phyloP scores from a whole-genome alignment of 805 yeast species.

The Teunomyces tritomae region DNA sequence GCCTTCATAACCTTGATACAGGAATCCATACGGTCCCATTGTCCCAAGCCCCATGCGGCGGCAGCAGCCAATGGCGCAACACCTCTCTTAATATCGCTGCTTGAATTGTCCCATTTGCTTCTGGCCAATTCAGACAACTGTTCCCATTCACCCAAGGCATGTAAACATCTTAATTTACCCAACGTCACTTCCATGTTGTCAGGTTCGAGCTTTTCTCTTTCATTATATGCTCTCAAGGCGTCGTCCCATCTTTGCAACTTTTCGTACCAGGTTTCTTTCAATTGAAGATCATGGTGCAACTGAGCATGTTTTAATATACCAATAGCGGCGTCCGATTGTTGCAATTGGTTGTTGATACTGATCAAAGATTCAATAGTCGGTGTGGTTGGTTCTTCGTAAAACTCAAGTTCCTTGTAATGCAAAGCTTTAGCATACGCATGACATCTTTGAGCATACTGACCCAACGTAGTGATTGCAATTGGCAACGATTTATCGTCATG shows the following conservation, averaged over 20 bases:
- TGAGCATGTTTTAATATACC: conserved; percentile 95
- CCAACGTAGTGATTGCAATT: conserved; percentile 82
- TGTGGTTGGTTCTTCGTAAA: conserved; percentile 88
- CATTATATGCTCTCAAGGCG: conserved; percentile 86
- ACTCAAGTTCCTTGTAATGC: conserved; percentile 93
- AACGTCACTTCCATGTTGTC: conserved; percentile 83
- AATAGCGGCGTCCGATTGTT: conserved; percentile 96
- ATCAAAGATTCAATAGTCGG: conserved; percentile 90
- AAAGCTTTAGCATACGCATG: conserved; percentile 98
- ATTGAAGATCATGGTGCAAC: conserved; percentile 81
- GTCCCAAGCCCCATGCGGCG: conserved; percentile 97
- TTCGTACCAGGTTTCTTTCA: conserved; percentile 97
- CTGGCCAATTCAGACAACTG: conserved; percentile 80
- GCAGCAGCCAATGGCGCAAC: conserved; percentile 98
- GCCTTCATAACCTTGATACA: conserved; percentile 86
- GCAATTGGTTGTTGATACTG: conserved; percentile 88
- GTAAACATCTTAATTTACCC: conserved; percentile 98
- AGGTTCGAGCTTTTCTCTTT: conserved; percentile 61
- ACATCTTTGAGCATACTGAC: conserved; percentile 89
- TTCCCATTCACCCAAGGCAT: conserved; percentile 99
- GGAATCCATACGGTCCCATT: conserved; percentile 94
- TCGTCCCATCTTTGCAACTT: conserved; percentile 98
- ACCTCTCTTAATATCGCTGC: conserved; percentile 69
- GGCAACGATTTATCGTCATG: conserved; percentile 95
- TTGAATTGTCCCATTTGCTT: conserved; percentile 76